A percentile compares a stretch with the other conserved stretches of the same genome.
Conservation (phyloP, 371 early-diverging fungal genomes). For the Syncephalis fuscata region DNA sequence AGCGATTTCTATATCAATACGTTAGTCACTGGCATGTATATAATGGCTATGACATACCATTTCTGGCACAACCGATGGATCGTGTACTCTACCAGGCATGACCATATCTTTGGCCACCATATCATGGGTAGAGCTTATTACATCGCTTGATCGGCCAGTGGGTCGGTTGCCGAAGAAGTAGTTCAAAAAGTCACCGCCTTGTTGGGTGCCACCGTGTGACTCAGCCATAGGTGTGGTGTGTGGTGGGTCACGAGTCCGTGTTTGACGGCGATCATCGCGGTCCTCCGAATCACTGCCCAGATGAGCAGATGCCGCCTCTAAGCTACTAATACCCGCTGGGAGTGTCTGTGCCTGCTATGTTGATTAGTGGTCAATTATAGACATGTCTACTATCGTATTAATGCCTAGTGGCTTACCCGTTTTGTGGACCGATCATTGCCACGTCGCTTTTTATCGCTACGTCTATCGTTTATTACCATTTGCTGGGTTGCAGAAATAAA, state of each 20-base stretch:
- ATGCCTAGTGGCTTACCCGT: not conserved
- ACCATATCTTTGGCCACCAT: slow-evolving; percentile 18
- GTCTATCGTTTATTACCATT: too few species aligned
- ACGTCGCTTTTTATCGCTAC: slow-evolving; percentile 18
- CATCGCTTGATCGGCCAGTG: slow-evolving; percentile 4
- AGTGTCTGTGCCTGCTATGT: too few species aligned
- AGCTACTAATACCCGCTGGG: too few species aligned
- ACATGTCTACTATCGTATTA: too few species aligned
- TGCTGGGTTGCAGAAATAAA: slow-evolving; percentile 51
- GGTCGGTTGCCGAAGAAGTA: slow-evolving; percentile 58
- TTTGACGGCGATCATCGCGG: slow-evolving; percentile 1
- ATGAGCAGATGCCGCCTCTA: too few species aligned
- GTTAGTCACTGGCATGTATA: slow-evolving; percentile 17
- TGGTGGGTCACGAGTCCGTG: slow-evolving; percentile 5
- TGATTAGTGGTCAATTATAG: not conserved
- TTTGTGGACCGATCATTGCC: slow-evolving; percentile 9
- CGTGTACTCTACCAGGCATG: slow-evolving; percentile 22
- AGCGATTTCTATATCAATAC: slow-evolving; percentile 16
- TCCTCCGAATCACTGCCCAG: slow-evolving; percentile 2
- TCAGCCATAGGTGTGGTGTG: not conserved
- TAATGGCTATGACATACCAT: slow-evolving; percentile 13
- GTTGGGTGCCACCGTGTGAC: slow-evolving; percentile 3
- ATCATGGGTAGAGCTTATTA: slow-evolving; percentile 35
- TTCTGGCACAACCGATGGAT: slow-evolving; percentile 14
- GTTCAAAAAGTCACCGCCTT: slow-evolving; percentile 46